Base-by-base conservation (phyloP, 805 yeast species). In the Kuraishia capsulata region DNA sequence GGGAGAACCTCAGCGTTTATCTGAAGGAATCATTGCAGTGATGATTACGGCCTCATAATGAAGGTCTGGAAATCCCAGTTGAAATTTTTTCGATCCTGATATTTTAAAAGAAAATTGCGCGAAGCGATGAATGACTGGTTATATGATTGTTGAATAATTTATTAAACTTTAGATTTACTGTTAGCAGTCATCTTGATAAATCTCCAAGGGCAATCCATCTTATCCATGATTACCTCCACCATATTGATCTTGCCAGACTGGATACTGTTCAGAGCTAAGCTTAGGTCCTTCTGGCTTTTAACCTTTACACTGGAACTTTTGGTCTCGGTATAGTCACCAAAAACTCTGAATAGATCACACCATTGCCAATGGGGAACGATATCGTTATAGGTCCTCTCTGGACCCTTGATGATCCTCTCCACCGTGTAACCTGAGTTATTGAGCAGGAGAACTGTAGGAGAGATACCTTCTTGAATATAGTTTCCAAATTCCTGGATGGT, bases 341-440 rank as follows among this genome's bases (percentile, higher is more conserved):
- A 24, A 16, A 28, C 36, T 17, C 20, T 26, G 20, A 38, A 33
- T 19, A 38, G 17, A n/a, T 31, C 33, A 6, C 52, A 49, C 95
- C 95, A 88, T 44, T 81, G 67, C 96, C 96, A 89, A 42, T 68
- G 57, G 31, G 81, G 81, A 54, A 81, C 75, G 42, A 89, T 80
- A 49, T 88, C 96, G 56, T 89, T 89, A 58, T 88, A 89, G 1
- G 71, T 59, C 53, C 85, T 74, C 20, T 71, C 62, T 23, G 86
- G 81, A 3, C 96, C 97, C 53, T 78, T 74, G 47, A 89, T 84
- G 20, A 80, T 74, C 54, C 96, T 74, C 64, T 89, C 97, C 36
- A 89, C 87, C 0, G 96, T 81, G 62, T 89, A 89, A 1, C 97
- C 97, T 40, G 73, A 71, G 59, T 89, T 89, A 61, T 89, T 89